Base-by-base conservation (phyloP, 2,329 filamentous ascomycete species). In the Botryosphaeria dothidea region DNA sequence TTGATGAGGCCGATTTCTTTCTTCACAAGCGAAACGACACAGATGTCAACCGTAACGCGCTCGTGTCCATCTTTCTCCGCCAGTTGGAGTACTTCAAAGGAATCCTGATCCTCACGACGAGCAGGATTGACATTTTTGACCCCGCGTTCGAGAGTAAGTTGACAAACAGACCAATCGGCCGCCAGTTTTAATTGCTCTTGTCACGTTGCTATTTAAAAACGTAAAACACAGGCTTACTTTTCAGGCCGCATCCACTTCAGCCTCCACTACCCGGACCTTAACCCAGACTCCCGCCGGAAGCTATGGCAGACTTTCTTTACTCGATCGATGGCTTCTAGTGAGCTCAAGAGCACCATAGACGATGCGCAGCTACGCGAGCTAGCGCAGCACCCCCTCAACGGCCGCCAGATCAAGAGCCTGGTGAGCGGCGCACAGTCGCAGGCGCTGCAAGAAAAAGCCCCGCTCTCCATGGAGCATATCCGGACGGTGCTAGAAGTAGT, bases 1-100 rank as follows among this genome's bases (percentile, higher is more conserved):
- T 63, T 23, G 62, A 64, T 70, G 86, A 88, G 21, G 64, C 64
- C 2, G 86, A 88, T 64, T 84, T 87, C 19, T 88, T 86, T 73
- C 81, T 88, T 8, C 84, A 87, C 72, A 74, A 81, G 61, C 83
- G 86, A 2, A 73, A 70, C 5, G 63, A 69, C 17, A 71, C 73
- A 58, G 73, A 73, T 41, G 70, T 74, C 5, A 69, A 73, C 62
- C 71, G 73, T 54, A 80, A 80, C 66, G 74, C 74, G 31, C 69
- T 80, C 11, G 78, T 80, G 3, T 75, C 77, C 3, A 56, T 63
- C 41, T 75, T 75, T 65, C 65, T 76, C 5, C 68, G 70, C 1
- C 68, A 67, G 2, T 60, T 77, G 1, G 73, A 76, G 61, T 76
- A 75, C 62, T 77, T 73, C 54, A 67, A 36, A 91, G 68, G 67